These are phyloP conservation scores for Apophysomyces elegans DNA, from an alignment of 371 early-diverging fungal genomes.

Conservation along the genomic window DNA sequence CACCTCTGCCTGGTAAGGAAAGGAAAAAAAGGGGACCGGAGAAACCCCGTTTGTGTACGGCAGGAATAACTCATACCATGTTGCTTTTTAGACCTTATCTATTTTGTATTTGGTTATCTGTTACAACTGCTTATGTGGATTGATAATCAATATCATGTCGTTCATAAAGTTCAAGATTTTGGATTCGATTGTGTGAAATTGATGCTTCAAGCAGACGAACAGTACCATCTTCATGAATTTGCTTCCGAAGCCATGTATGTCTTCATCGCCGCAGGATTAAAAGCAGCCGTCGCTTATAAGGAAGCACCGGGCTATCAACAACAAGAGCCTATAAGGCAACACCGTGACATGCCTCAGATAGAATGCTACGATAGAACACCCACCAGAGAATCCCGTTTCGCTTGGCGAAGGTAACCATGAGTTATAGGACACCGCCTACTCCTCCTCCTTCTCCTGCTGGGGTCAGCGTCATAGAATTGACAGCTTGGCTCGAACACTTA, in stretches of 20 bases:
- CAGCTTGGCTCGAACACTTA: no score
- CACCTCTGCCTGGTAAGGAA: constrained; percentile 29
- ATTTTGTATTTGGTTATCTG: constrained; percentile 47
- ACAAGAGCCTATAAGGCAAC: not conserved
- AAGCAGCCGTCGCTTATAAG: constrained; percentile 67
- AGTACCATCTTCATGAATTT: constrained; percentile 65
- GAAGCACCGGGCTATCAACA: constrained; percentile 46
- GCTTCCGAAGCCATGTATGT: constrained; percentile 60
- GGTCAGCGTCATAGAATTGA: no score
- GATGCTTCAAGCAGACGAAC: constrained; percentile 58
- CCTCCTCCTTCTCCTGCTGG: no score
- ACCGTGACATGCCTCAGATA: constrained; percentile 1
- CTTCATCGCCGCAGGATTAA: constrained; percentile 56
- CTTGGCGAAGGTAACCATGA: constrained; percentile 3
- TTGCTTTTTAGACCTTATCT: constrained; percentile 25
- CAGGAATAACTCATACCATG: no score
- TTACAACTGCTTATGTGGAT: constrained; percentile 51
- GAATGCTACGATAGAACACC: constrained; percentile 1
- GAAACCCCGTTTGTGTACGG: not conserved
- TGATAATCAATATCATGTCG: constrained; percentile 55
- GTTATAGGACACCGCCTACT: no score
- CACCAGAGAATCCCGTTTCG: not conserved
- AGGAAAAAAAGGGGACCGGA: not conserved
- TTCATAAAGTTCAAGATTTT: constrained; percentile 55
- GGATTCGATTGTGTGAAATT: constrained; percentile 54